These are phyloP conservation scores for Darksidea phi DNA, from an alignment of 495 filamentous ascomycete species.

Conservation along the genomic window DNA sequence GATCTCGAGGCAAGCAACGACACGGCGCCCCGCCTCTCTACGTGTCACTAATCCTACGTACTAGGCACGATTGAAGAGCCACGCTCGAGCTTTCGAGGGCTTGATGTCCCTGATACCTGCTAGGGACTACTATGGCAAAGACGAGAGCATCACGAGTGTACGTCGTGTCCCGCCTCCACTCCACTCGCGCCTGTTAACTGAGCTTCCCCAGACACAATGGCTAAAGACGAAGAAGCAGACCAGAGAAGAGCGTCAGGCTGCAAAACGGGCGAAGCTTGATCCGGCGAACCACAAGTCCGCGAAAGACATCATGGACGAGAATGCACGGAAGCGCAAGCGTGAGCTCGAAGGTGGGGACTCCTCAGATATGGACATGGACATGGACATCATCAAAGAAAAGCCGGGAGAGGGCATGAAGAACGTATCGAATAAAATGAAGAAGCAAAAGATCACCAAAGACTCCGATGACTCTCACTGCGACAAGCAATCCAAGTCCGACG, in stretches of 20 bases:
- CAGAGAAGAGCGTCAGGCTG: conserved; percentile 38
- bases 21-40: conserved; percentile 22
- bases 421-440: conserved; percentile 41
- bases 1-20: conserved; percentile 38
- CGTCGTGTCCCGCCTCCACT: conserved; percentile 42
- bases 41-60: conserved; percentile 20
- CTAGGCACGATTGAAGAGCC: conserved; percentile 81
- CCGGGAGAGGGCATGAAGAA: conserved; percentile 40
- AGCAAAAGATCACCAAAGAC: conserved; percentile 45
- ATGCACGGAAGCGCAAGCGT: conserved; percentile 44
- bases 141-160: conserved; percentile 79
- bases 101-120: conserved; percentile 89
- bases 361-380: conserved; percentile 34
- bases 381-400: conserved; percentile 32
- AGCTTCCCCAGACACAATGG: conserved; percentile 42
- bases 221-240: conserved; percentile 48
- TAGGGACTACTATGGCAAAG: conserved; percentile 86
- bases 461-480: conserved; percentile 44
- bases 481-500: conserved; percentile 28
- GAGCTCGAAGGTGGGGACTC: conserved; percentile 41
- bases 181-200: conserved; percentile 19
- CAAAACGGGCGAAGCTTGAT: conserved; percentile 71
- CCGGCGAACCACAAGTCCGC: conserved; percentile 58
- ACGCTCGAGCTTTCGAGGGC: conserved; percentile 85
- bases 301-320: conserved; percentile 63